Evolutionary conservation across 345 rosid species (phyloP).

Genomic region (Moricandia moricandioides): DNA sequence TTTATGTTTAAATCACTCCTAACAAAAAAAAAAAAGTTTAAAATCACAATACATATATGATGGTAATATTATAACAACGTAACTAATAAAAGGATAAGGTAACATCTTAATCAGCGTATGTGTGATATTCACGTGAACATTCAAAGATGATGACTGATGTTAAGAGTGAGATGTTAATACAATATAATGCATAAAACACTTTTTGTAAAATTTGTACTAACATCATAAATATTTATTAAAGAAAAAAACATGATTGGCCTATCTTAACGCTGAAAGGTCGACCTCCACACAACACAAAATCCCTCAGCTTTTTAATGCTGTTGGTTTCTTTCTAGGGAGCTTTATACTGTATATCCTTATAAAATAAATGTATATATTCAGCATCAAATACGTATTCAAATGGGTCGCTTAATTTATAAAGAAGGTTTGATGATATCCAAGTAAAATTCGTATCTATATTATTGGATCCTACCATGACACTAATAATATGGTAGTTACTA

Average conservation of each 20-base stretch:
- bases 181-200: background rate
- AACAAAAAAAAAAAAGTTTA: too few relatives aligned
- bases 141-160: conserved; percentile 19
- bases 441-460: conserved; percentile 21
- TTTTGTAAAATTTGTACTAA: background rate
- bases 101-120: conserved; percentile 24
- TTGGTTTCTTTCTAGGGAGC: conserved; percentile 38
- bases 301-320: conserved; percentile 35
- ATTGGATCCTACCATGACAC: conserved; percentile 17
- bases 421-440: conserved; percentile 18
- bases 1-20: too few relatives aligned
- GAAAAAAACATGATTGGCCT: conserved; percentile 30
- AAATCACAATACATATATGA: too few relatives aligned
- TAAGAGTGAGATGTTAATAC: background rate
- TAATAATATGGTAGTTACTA: conserved; percentile 28
- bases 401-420: background rate
- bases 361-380: conserved; percentile 8
- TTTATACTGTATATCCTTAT: conserved; percentile 8
- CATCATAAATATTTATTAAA: background rate
- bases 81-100: conserved; percentile 11
- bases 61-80: background rate
- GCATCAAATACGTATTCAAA: conserved; percentile 13
- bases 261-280: conserved; percentile 36
- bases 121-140: conserved; percentile 31
- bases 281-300: conserved; percentile 36